phyloP scores from a whole-genome alignment of 2,329 filamentous ascomycete genomes.

The Phialophora macrospora region DNA sequence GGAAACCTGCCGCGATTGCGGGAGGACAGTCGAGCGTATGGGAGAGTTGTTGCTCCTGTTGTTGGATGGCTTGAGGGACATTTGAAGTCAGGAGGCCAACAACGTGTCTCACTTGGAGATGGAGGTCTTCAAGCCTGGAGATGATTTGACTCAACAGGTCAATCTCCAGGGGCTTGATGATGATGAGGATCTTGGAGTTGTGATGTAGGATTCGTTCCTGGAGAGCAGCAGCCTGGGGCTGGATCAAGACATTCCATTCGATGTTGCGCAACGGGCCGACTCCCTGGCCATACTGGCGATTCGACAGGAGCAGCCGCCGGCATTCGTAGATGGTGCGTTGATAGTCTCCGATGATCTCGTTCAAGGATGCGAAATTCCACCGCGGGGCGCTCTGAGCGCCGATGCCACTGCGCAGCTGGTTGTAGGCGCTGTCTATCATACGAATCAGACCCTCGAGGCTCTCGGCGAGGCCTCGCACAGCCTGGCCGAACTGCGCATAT shows the following conservation, averaged over 20 bases:
- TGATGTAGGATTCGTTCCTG: constrained; percentile 1
- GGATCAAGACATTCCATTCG: constrained; percentile 1
- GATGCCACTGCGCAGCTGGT: background rate
- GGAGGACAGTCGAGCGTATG: constrained; percentile 4
- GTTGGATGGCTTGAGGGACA: background rate
- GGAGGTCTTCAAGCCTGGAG: background rate
- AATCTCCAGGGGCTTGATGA: constrained; percentile 6
- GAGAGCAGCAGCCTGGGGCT: constrained; percentile 1
- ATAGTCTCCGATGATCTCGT: constrained; percentile 6
- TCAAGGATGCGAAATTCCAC: constrained; percentile 4
- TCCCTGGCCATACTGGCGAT: constrained; percentile 3
- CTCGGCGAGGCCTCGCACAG: constrained; percentile 3
- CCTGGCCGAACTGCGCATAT: background rate
- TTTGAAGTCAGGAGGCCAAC: background rate
- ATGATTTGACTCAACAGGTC: constrained; percentile 8
- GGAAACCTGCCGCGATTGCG: background rate
- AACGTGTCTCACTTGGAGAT: background rate
- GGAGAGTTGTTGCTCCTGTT: constrained; percentile 5
- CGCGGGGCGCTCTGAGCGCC: background rate
- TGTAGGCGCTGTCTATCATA: background rate
- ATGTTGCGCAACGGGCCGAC: constrained; percentile 2
- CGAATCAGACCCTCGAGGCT: background rate
- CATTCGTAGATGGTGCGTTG: constrained; percentile 6
- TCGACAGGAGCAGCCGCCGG: background rate
- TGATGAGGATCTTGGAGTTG: constrained; percentile 9